Conservation (phyloP, 2,329 filamentous ascomycete species). For the Talaromyces sp. region DNA sequence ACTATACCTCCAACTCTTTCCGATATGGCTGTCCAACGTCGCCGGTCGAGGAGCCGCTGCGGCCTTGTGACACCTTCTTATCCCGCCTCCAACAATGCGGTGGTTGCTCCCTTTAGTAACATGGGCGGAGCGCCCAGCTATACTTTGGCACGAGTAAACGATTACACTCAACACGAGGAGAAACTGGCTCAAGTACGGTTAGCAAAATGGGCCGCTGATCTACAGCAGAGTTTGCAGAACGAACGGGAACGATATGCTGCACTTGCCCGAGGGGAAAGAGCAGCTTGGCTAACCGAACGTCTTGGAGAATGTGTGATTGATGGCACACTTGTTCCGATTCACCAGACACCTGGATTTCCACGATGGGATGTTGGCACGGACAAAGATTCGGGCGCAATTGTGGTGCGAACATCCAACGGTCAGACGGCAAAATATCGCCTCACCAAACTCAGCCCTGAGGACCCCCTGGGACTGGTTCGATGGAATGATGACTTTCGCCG, state of each 20-base stretch:
- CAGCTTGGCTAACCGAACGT: slow-evolving; percentile 63
- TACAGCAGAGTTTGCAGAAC: slow-evolving; percentile 69
- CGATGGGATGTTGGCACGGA: slow-evolving; percentile 23
- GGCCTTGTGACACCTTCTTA: slow-evolving; percentile 22
- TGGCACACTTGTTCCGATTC: slow-evolving; percentile 55
- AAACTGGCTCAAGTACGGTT: slow-evolving; percentile 63
- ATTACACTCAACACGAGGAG: slow-evolving; percentile 57
- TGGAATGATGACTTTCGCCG: slow-evolving; percentile 62
- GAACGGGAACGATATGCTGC: slow-evolving; percentile 66
- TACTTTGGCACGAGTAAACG: slow-evolving; percentile 56
- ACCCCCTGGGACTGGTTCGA: slow-evolving; percentile 73
- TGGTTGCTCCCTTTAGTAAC: slow-evolving; percentile 23
- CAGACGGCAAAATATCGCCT: slow-evolving; percentile 31
- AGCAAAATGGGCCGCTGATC: slow-evolving; percentile 74
- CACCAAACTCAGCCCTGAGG: slow-evolving; percentile 51
- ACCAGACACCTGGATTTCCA: slow-evolving; percentile 31
- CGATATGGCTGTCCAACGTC: slow-evolving; percentile 15
- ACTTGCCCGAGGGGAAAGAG: slow-evolving; percentile 58
- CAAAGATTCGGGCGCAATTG: slow-evolving; percentile 21
- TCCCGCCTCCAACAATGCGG: slow-evolving; percentile 18
- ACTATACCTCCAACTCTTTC: slow-evolving; percentile 26
- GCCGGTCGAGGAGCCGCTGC: slow-evolving; percentile 17
- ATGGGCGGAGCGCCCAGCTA: slow-evolving; percentile 41
- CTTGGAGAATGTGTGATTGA: slow-evolving; percentile 64
- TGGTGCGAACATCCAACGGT: slow-evolving; percentile 22